Base-by-base conservation (phyloP, 345 rosid species). In the Euphorbia tirucalli region DNA sequence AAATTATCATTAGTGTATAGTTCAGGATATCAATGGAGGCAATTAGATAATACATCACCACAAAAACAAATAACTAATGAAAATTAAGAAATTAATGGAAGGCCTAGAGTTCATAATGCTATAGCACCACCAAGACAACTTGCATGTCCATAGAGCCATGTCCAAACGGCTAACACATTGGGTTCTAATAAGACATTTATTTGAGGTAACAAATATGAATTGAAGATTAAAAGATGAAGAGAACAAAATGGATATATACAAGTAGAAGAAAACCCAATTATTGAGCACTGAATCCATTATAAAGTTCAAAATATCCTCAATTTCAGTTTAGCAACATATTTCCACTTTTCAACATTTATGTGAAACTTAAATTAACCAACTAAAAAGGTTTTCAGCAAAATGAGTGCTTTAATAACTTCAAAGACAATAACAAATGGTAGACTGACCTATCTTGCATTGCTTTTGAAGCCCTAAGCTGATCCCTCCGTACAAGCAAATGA, bases 361-460 rank as follows among this genome's bases (percentile, higher is more conserved):
- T 3, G 7, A 7, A 60, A 32, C 19, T 39, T 25, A 27, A 5
- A 7, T n/a, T 3, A 19, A n/a, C 44, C 56, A 30, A 31, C 16
- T 37, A 18, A 24, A 25, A 22, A 24, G 54, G n/a, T 41, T 10
- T 52, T 8, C 39, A 28, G 14, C 27, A 24, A 44, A 73, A 56
- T 41, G 44, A 24, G 44, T 6, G 18, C 37, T 27, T 28, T 4
- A n/a, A 61, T 19, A 57, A 59, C 64, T 55, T 61, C 43, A 39
- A 41, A 11, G 27, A 55, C 22, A 18, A 54, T 16, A 15, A 57
- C 19, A 6, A 71, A 61, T 31, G 66, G 25, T 73, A 66, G 65
- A 71, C 91, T 86, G 84, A 92, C 98, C 97, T 89, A 86, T 94
- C 98, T 84, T 94, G 98, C 98, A 94, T 94, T 74, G 98, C 98